Evolutionary conservation across 768 basidiomycete genomes (phyloP).

Genomic region (Tylopilus sp.): DNA sequence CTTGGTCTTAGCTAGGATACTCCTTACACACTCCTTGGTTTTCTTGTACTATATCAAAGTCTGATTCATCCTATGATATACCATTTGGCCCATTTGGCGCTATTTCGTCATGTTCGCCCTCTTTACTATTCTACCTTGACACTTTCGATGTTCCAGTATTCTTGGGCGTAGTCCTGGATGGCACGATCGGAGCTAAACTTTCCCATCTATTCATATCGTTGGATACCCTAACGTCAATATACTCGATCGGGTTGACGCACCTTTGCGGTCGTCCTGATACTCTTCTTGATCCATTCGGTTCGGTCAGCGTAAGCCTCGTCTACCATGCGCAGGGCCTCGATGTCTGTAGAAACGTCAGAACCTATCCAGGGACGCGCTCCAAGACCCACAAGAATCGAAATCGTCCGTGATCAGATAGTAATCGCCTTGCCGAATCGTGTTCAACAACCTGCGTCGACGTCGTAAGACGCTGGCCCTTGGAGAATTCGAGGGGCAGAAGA

Average conservation of each 20-base stretch:
- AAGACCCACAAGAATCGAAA: slow-evolving; percentile 82
- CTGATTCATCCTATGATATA: slow-evolving; percentile 12
- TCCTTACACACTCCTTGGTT: slow-evolving; percentile 5
- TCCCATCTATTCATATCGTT: slow-evolving; percentile 64
- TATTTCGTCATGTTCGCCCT: not conserved
- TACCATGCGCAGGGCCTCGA: slow-evolving; percentile 80
- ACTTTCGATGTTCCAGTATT: slow-evolving; percentile 76
- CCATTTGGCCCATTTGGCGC: not conserved
- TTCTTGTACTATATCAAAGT: slow-evolving; percentile 8
- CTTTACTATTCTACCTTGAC: slow-evolving; percentile 27
- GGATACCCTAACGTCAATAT: slow-evolving; percentile 53
- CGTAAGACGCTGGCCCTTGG: slow-evolving; percentile 12
- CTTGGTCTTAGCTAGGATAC: slow-evolving; percentile 10
- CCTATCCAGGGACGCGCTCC: too few relatives aligned
- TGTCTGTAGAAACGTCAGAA: slow-evolving; percentile 43
- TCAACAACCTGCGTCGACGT: slow-evolving; percentile 51
- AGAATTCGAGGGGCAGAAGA: not conserved
- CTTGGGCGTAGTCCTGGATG: slow-evolving; percentile 89
- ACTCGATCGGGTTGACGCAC: slow-evolving; percentile 44
- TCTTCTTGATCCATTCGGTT: slow-evolving; percentile 90
- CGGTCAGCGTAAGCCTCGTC: slow-evolving; percentile 85
- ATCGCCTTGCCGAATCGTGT: slow-evolving; percentile 73
- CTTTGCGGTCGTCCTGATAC: slow-evolving; percentile 78
- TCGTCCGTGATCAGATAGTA: slow-evolving; percentile 87
- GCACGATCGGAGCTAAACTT: slow-evolving; percentile 95